Evolutionary conservation across 805 yeast genomes (phyloP), one percentile per base, ranked within the genome.

Genomic region (Tetrapisispora pingtungensis): DNA sequence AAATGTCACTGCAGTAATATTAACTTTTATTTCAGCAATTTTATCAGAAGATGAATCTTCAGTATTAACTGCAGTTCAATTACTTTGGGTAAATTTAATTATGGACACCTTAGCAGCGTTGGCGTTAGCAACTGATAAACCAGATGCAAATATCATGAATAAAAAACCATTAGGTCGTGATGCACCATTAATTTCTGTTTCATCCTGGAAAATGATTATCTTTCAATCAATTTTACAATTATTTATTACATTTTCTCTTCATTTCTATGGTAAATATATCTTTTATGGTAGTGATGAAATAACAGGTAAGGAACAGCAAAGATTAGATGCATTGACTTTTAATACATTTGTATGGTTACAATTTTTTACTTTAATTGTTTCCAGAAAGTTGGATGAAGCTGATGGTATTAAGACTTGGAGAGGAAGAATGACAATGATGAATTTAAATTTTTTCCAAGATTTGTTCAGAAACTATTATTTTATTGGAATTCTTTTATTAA

Each of bases 61-160:
- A 5, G 98, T 93, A 10, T 71, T 93, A 56, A 90, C 97, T 26
- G 98, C 98, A 0, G 98, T 93, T 38, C 98, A 93, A 68, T 76
- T 93, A 53, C 71, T 93, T 50, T 93, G 98, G 98, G 97, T 93
- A 41, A 93, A 93, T 65, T 72, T 93, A 64, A 93, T 93, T 56
- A 93, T 93, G 98, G 98, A 93, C 64, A 93, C 98, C 0, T 74
- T 93, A 50, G 98, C 98, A 3, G 98, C 98, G 3, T 72, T 93
- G 55, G 98, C 98, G 0, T 73, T 93, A 55, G 98, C 98, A 7
- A 93, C 98, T 3, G 98, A 93, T 62, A 89, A 90, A 55, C 98
- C 98, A 0, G 89, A 87, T 55, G 84, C 81, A 40, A 75, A 81
- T 34, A 80, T 86, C 36, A 70, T 93, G 58, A 77, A 83, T 49